Evolutionary conservation across 495 filamentous ascomycete species (phyloP).

Genomic region (Cairneyella variabilis): DNA sequence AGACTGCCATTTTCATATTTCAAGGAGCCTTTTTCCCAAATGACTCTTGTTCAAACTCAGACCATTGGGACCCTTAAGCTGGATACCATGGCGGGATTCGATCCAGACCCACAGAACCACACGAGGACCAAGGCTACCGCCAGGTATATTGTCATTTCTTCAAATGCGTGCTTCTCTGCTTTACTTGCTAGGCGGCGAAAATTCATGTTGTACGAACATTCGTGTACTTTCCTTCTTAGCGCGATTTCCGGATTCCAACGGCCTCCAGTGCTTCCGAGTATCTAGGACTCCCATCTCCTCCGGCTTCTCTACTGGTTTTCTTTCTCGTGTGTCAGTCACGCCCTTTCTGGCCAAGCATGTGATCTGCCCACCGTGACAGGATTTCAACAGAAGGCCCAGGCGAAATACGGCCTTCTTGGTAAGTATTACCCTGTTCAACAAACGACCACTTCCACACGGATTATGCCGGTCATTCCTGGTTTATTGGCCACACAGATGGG

Average conservation of each 20-base stretch:
- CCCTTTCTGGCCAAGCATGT: not conserved
- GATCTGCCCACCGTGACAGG: slow-evolving; percentile 4
- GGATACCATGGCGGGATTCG: slow-evolving; percentile 25
- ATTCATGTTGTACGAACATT: slow-evolving; percentile 21
- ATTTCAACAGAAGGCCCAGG: not conserved
- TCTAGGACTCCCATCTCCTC: not conserved
- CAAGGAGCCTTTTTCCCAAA: slow-evolving; percentile 15
- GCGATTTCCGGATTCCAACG: slow-evolving; percentile 1
- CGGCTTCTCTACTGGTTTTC: slow-evolving; percentile 7
- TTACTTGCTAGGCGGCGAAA: not conserved
- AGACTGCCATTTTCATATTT: slow-evolving; percentile 9
- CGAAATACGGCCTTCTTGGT: slow-evolving; percentile 5
- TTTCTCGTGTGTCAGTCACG: slow-evolving; percentile 16
- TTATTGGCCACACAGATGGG: slow-evolving; percentile 9
- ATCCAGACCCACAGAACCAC: slow-evolving; percentile 6
- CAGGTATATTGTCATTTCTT: slow-evolving; percentile 27
- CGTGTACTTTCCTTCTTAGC: slow-evolving; percentile 17
- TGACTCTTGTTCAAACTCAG: slow-evolving; percentile 26
- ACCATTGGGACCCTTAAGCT: slow-evolving; percentile 19
- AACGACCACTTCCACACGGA: too few relatives aligned
- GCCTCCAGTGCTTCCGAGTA: not conserved
- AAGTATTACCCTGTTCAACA: slow-evolving; percentile 10
- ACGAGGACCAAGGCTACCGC: slow-evolving; percentile 24
- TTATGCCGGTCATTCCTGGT: too few relatives aligned
- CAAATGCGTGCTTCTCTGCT: slow-evolving; percentile 11